Conservation (phyloP, 2,329 filamentous ascomycete genomes). For the Pleurostoma richardsiae region DNA sequence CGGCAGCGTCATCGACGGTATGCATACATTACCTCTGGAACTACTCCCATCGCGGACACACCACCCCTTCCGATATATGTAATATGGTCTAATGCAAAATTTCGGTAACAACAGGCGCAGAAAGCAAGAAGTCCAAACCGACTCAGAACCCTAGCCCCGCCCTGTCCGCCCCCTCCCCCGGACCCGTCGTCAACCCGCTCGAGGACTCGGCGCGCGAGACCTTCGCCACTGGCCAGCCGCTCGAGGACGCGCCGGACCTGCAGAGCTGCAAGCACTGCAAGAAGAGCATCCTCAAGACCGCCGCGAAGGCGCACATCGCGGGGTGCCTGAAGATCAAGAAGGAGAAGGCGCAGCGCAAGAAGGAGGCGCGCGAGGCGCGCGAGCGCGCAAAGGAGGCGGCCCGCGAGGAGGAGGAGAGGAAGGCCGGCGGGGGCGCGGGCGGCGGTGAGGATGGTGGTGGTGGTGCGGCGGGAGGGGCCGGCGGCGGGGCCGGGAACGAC, state of each 20-base stretch:
- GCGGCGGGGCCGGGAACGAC: constrained; percentile 31
- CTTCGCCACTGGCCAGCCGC: constrained; percentile 75
- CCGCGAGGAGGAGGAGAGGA: constrained; percentile 49
- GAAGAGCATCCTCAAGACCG: constrained; percentile 73
- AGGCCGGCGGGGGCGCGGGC: constrained; percentile 41
- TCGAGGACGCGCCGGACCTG: constrained; percentile 74
- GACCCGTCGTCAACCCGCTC: constrained; percentile 60
- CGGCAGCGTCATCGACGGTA: constrained; percentile 59
- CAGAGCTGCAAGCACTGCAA: constrained; percentile 93
- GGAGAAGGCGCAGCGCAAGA: constrained; percentile 72
- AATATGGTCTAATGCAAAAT: neutral
- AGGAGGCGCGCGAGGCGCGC: constrained; percentile 66
- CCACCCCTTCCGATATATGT: neutral
- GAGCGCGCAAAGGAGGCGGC: constrained; percentile 62
- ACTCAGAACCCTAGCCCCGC: constrained; percentile 29
- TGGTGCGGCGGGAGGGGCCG: constrained; percentile 42
- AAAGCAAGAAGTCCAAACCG: constrained; percentile 48
- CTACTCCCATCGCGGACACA: neutral
- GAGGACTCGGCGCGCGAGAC: constrained; percentile 73
- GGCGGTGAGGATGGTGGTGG: constrained; percentile 41
- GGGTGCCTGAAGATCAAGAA: constrained; percentile 82
- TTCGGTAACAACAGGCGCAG: constrained; percentile 17
- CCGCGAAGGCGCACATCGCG: constrained; percentile 74
- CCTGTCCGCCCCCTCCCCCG: constrained; percentile 40
- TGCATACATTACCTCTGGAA: constrained; percentile 9